Percentiles rank a stretch among this genome's conserved stretches.
These are phyloP conservation scores for Asterophora lycoperdoides DNA, from an alignment of 768 basidiomycete genomes.

Conservation along the genomic window DNA sequence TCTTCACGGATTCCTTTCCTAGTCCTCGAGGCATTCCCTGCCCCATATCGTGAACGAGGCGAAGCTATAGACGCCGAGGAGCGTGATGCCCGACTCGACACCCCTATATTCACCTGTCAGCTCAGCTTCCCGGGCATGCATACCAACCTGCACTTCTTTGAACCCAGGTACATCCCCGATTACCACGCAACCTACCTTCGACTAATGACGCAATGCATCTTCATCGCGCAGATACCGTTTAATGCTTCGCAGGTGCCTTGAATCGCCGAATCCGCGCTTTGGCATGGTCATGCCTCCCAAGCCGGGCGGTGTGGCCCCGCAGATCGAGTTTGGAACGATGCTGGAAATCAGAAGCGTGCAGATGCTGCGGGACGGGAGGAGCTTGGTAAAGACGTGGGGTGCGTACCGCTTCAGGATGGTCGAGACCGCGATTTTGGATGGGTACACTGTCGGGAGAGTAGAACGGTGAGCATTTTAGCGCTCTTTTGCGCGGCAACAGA, in stretches of 20 bases:
- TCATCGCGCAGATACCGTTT: constrained; percentile 63
- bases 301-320: constrained; percentile 32
- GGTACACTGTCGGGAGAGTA: constrained; percentile 82
- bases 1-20: constrained; percentile 1
- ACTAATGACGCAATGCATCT: too few relatives aligned
- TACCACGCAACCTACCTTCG: constrained; percentile 1
- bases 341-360: constrained; percentile 83
- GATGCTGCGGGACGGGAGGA: constrained; percentile 85
- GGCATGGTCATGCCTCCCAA: constrained; percentile 85
- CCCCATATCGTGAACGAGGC: constrained; percentile 56
- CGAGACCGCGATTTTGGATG: constrained; percentile 80
- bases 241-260: constrained; percentile 95
- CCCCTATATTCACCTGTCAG: constrained; percentile 88
- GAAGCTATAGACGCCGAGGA: constrained; percentile 69
- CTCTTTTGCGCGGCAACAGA: background rate
- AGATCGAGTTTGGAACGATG: constrained; percentile 87
- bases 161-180: constrained; percentile 55
- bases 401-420: constrained; percentile 78
- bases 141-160: constrained; percentile 87
- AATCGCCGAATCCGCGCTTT: constrained; percentile 70
- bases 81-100: constrained; percentile 73
- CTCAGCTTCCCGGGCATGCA: constrained; percentile 91
- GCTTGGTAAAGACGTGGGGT: constrained; percentile 68
- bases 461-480: constrained; percentile 43
- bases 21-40: constrained; percentile 71